Evolutionary conservation across 2,329 filamentous ascomycete species (phyloP), one percentile per base, ranked within the genome.

Genomic region (Clonostachys chloroleuca): DNA sequence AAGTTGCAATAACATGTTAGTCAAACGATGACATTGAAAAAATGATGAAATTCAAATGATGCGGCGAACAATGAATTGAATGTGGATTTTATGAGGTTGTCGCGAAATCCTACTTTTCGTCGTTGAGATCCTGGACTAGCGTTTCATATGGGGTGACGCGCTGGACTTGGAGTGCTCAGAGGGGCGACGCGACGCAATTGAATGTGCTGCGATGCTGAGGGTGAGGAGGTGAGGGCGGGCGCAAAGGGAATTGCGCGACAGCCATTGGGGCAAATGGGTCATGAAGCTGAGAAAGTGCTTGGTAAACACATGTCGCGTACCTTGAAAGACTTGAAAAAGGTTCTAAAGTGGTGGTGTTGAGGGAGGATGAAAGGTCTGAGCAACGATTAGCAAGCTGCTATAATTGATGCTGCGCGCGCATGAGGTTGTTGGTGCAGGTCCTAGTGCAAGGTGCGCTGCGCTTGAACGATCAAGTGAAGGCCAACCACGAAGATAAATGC

Each of bases 261-360:
- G 54, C 53, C 58, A 51, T 55, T 53, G 56, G 55, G 40, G 52
- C 56, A 65, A 66, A 56, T 53, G 55, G 49, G 50, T 55, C 55
- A 60, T 61, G 58, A 68, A 72, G 61, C 61, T 64, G 49, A 43
- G 46, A 68, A 65, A 60, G 16, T 50, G 49, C 33, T 39, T 46
- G 48, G 52, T 24, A 43, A 50, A 48, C 55, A 40, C 16, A 34
- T 50, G 48, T 59, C 59, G 60, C 70, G 60, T 68, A 73, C 69
- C 60, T 65, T 59, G n/a, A 8, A 30, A 30, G 24, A 10, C 24
- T 30, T 30, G 24, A 30, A 30, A 30, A 30, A 30, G 24, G 8
- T 51, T 46, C 47, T 20, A 17, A 49, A 50, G 46, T 33, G 49
- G 49, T 54, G 60, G 17, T 51, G 52, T 45, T 35, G 50, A 47